Evolutionary conservation across 1,139 yeast genomes (phyloP).

Genomic region (Saccharomycopsis crataegensis): DNA sequence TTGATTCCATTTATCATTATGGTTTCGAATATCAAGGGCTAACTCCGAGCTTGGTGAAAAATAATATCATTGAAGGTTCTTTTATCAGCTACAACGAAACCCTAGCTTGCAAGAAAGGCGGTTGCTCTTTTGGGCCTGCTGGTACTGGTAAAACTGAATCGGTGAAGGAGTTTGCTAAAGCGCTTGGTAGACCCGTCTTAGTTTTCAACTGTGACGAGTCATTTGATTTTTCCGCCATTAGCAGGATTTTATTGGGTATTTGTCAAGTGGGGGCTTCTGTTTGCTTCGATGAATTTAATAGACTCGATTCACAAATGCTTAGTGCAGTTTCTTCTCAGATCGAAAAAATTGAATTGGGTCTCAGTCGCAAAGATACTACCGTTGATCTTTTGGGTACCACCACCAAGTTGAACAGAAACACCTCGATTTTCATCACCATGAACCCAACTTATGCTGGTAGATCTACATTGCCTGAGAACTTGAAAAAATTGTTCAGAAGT

Average conservation of each 20-base stretch:
- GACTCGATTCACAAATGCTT: slow-evolving; percentile 62
- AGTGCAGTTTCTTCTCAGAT: slow-evolving; percentile 85
- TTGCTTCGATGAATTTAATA: slow-evolving; percentile 91
- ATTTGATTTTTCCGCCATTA: slow-evolving; percentile 76
- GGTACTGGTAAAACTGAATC: slow-evolving; percentile 97
- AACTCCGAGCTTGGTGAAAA: slow-evolving; percentile 66
- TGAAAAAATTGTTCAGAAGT: slow-evolving; percentile 70
- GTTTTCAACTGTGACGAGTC: slow-evolving; percentile 91
- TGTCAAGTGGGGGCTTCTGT: slow-evolving; percentile 91
- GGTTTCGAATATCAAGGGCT: slow-evolving; percentile 83
- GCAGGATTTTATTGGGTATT: slow-evolving; percentile 73
- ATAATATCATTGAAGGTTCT: slow-evolving; percentile 64
- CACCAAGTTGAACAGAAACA: slow-evolving; percentile 38
- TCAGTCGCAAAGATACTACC: slow-evolving; percentile 25
- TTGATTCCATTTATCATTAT: slow-evolving; percentile 46
- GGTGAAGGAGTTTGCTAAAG: slow-evolving; percentile 75
- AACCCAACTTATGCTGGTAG: slow-evolving; percentile 89
- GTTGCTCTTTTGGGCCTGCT: slow-evolving; percentile 93
- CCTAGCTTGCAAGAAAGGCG: slow-evolving; percentile 68
- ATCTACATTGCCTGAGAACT: slow-evolving; percentile 74
- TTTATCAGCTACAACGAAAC: slow-evolving; percentile 72
- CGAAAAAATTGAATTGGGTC: slow-evolving; percentile 58
- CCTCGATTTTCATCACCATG: slow-evolving; percentile 85
- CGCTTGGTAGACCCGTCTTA: slow-evolving; percentile 71
- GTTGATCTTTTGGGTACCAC: slow-evolving; percentile 46